Base-by-base conservation (phyloP, 768 basidiomycete genomes). In the Boletus sp. region DNA sequence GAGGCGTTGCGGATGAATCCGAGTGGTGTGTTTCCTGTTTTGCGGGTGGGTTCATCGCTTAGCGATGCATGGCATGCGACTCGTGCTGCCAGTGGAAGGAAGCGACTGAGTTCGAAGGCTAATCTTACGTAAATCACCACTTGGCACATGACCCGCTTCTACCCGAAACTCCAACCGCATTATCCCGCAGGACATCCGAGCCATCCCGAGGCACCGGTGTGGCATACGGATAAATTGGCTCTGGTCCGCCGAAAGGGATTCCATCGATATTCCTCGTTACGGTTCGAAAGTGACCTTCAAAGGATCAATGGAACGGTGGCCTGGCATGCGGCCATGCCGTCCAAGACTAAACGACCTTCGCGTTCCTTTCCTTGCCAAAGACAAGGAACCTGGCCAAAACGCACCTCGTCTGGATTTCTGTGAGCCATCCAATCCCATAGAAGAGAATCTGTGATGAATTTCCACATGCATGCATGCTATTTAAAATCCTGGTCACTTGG, bases 121-220 rank as follows among this genome's bases (percentile, higher is more conserved):
- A 50, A 55, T n/a, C 18, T 45, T 42, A 45, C 20, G 17, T 47
- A 47, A 30, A 54, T 44, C 5, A 14, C 50, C 32, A 40, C 15
- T 37, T n/a, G 17, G 48, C 51, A 28, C 58, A 51, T 41, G 42
- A 56, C 28, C n/a, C n/a, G n/a, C n/a, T n/a, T n/a, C n/a, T n/a
- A n/a, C n/a, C 24, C 2, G 35, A 52, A 56, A 54, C 5, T 6
- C 32, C 17, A 6, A 14, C 28, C 28, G 15, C 7, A 33, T 33
- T n/a, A 11, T 11, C 10, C 24, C 24, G 17, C 36, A 7, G 40
- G 5, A 24, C 24, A 24, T 24, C 2, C 24, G 29, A 37, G 18
- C 47, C 29, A 48, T 48, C 52, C 28, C 29, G 15, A 5, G 32
- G n/a, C n/a, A n/a, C n/a, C n/a, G n/a, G 41, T 8, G 36, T 12